Percentiles rank a stretch among this genome's conserved stretches.
phyloP scores from a whole-genome alignment of 345 rosid genomes.

The Arabis alpina region DNA sequence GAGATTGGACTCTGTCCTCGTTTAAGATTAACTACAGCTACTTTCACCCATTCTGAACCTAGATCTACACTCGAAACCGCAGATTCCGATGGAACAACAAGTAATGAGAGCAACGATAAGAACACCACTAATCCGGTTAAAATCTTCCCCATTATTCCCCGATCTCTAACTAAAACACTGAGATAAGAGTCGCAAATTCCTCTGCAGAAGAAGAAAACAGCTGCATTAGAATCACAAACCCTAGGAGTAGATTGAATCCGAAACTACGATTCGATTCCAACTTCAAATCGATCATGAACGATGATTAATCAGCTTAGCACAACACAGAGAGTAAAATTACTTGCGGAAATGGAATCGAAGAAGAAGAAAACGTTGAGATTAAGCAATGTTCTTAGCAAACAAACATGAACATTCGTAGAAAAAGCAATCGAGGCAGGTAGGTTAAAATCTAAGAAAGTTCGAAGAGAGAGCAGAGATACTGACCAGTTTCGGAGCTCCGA shows the following conservation, averaged over 20 bases:
- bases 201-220: conserved; percentile 18
- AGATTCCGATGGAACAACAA: conserved; percentile 54
- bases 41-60: conserved; percentile 94
- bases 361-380: background rate
- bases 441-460: background rate
- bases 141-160: conserved; percentile 47
- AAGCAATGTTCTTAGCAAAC: conserved; percentile 30
- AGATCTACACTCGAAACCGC: conserved; percentile 96
- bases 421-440: conserved; percentile 6
- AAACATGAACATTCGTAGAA: conserved; percentile 1
- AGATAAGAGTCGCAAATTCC: conserved; percentile 7
- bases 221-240: conserved; percentile 28
- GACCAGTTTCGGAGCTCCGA: conserved; percentile 42
- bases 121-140: conserved; percentile 43
- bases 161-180: conserved; percentile 29
- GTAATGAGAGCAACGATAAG: conserved; percentile 44
- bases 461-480: background rate
- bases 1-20: conserved; percentile 91
- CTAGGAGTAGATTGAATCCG: conserved; percentile 8
- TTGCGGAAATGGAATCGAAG: conserved; percentile 6
- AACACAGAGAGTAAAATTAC: background rate
- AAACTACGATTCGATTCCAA: conserved; percentile 6
- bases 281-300: conserved; percentile 25
- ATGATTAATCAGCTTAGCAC: conserved; percentile 25
- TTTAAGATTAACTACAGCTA: conserved; percentile 85